These are phyloP conservation scores for Saturnispora dispora DNA, from an alignment of 805 yeast genomes.

Conservation along the genomic window DNA sequence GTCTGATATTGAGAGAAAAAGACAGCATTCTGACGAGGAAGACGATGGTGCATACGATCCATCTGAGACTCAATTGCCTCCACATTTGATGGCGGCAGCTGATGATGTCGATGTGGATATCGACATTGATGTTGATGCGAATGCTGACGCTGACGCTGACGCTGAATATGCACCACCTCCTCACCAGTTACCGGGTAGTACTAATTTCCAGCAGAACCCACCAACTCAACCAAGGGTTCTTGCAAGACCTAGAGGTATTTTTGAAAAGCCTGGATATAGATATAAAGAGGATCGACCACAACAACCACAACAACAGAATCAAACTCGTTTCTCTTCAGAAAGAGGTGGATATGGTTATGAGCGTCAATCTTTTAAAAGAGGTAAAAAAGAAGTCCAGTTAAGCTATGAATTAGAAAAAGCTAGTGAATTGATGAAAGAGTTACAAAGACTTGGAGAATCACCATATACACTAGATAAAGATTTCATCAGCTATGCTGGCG, in stretches of 20 bases:
- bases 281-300: background rate
- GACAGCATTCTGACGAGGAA: conserved; percentile 4
- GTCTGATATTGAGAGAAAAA: conserved; percentile 3
- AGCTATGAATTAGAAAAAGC: conserved; percentile 28
- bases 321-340: background rate
- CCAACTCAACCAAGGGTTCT: background rate
- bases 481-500: conserved; percentile 34
- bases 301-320: background rate
- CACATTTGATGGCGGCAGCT: conserved; percentile 2
- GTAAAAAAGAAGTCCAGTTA: conserved; percentile 9
- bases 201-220: background rate
- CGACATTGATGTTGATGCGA: background rate
- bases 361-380: conserved; percentile 5
- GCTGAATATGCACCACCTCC: conserved; percentile 4
- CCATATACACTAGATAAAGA: conserved; percentile 31
- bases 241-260: background rate
- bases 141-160: background rate
- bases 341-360: background rate
- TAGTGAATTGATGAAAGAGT: conserved; percentile 39
- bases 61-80: conserved; percentile 2
- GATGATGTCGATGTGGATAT: background rate
- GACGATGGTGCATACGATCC: conserved; percentile 2
- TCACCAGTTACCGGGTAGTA: background rate
- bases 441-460: conserved; percentile 43
- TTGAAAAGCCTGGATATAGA: background rate